A percentile compares a stretch with the other conserved stretches of the same genome.
Evolutionary conservation across 2,329 filamentous ascomycete species (phyloP).

Genomic region (Pseudogymnoascus sp.): DNA sequence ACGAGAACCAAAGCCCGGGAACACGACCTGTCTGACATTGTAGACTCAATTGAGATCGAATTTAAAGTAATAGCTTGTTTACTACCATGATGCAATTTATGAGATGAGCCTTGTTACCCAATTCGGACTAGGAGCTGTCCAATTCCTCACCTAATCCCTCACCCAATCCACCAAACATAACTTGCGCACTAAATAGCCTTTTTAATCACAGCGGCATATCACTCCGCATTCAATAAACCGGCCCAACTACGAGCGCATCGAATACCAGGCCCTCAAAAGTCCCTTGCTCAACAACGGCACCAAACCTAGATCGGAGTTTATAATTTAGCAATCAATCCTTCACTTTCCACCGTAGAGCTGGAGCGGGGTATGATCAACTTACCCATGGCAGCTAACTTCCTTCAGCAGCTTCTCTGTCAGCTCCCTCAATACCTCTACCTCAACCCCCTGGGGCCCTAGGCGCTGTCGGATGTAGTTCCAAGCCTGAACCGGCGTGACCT

Average conservation of each 20-base stretch:
- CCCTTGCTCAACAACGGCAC: neutral
- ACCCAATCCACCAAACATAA: neutral
- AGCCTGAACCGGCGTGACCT: constrained; percentile 34
- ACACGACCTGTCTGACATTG: neutral
- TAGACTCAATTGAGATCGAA: neutral
- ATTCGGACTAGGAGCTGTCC: neutral
- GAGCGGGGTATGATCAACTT: constrained; percentile 13
- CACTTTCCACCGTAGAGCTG: neutral
- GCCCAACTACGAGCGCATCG: neutral
- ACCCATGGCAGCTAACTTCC: constrained; percentile 33
- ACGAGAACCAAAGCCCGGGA: neutral
- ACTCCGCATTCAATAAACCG: neutral
- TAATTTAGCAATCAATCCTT: neutral
- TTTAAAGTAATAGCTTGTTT: neutral
- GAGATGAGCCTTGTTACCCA: neutral
- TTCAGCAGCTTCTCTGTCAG: constrained; percentile 25
- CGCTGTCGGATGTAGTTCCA: constrained; percentile 30
- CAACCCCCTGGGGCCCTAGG: constrained; percentile 27
- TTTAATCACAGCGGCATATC: neutral
- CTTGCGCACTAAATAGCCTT: neutral
- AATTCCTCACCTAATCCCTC: neutral
- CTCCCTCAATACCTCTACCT: constrained; percentile 21
- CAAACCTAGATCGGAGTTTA: neutral
- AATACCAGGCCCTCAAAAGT: constrained; percentile 1
- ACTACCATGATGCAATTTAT: neutral